These are phyloP conservation scores for Chenopodium quinoa DNA, from an alignment of 148 eudicot species.

Conservation along the genomic window DNA sequence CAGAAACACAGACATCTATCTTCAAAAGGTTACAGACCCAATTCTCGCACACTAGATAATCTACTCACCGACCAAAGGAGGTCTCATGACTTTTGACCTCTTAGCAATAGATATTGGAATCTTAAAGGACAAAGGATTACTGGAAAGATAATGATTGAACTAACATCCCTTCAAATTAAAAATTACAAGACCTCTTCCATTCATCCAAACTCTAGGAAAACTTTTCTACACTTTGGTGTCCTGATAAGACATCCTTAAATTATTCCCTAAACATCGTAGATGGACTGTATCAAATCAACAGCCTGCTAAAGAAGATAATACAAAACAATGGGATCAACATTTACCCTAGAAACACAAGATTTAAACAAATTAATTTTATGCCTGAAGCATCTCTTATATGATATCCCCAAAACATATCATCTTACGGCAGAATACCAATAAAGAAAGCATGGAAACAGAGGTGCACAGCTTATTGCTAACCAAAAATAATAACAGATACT, in stretches of 20 bases:
- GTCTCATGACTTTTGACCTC: not conserved
- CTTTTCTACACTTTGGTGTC: not conserved
- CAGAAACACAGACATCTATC: not conserved
- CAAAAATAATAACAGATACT: conserved; percentile 1
- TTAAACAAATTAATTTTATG: too few species aligned
- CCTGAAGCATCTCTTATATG: not conserved
- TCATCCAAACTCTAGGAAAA: not conserved
- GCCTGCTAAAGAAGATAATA: not conserved
- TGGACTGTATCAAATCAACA: not conserved
- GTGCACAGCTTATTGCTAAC: conserved; percentile 3
- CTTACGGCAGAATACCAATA: not conserved
- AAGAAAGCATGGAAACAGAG: not conserved
- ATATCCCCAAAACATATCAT: not conserved
- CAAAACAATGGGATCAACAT: not conserved
- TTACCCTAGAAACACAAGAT: not conserved
- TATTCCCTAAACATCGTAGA: not conserved
- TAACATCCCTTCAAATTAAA: not conserved
- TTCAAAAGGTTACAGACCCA: not conserved
- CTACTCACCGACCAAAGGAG: not conserved
- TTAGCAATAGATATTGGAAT: not conserved
- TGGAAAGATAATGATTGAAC: not conserved
- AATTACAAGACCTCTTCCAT: not conserved
- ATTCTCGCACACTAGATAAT: not conserved
- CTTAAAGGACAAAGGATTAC: not conserved
- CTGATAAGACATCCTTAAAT: not conserved